phyloP scores from a whole-genome alignment of 2,329 filamentous ascomycete species.

The Colletotrichum sidae region DNA sequence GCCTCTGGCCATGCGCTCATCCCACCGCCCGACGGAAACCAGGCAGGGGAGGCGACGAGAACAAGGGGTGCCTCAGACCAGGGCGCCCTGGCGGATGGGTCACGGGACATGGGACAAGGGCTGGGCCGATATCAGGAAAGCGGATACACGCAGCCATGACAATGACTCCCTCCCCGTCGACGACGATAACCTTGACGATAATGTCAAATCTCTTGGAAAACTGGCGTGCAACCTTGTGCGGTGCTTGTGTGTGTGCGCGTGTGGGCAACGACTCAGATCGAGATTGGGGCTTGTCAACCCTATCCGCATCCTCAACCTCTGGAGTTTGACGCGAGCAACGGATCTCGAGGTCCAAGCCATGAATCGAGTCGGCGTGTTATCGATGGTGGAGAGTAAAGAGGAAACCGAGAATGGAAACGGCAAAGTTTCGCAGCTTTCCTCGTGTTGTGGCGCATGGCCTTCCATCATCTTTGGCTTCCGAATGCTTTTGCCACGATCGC shows the following conservation, averaged over 20 bases:
- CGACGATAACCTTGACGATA: conserved; percentile 5
- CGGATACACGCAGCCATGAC: conserved; percentile 5
- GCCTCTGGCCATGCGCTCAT: neutral
- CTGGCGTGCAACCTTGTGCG: neutral
- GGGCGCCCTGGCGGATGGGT: conserved; percentile 9
- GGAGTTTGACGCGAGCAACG: too few species aligned
- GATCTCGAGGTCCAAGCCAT: neutral
- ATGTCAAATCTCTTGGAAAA: neutral
- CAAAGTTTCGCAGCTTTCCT: conserved; percentile 19
- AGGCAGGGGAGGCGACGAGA: neutral
- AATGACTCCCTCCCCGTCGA: conserved; percentile 1
- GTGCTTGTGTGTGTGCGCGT: conserved; percentile 9
- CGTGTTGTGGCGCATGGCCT: too few species aligned
- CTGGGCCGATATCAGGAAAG: conserved; percentile 7
- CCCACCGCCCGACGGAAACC: neutral
- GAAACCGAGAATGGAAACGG: conserved; percentile 28
- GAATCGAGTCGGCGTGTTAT: conserved; percentile 30
- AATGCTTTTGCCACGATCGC: too few species aligned
- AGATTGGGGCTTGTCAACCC: conserved; percentile 32
- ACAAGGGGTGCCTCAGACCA: neutral
- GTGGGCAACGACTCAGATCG: conserved; percentile 1
- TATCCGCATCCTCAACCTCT: conserved; percentile 8
- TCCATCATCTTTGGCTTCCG: too few species aligned
- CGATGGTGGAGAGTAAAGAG: conserved; percentile 23
- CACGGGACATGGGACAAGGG: conserved; percentile 11